Evolutionary conservation across 179 eudicot genomes (phyloP), one percentile per base, ranked within the genome.

Genomic region (Heliamphora pulchella): DNA sequence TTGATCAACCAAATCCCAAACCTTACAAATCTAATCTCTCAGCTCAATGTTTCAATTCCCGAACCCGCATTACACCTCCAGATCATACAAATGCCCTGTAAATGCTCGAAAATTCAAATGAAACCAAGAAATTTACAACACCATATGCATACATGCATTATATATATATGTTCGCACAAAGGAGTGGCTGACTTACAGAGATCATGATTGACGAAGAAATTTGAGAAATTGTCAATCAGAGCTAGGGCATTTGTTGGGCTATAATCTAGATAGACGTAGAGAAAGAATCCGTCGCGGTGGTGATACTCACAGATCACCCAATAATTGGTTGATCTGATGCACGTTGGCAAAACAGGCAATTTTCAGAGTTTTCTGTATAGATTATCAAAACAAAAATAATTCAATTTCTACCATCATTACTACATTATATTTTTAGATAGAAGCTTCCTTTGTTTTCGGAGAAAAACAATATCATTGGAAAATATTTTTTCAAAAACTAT

Each of bases 211-310:
- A n/a, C 74, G 53, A 15, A 31, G 61, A 39, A 13, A 11, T 1
- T 3, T 31, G 64, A 17, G 77, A 15, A 57, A 51, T 74, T 74
- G 50, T 6, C 65, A 74, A 74, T 55, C 63, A 39, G 77, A 74
- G 55, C 77, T 57, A 74, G 77, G 77, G 50, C 64, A 39, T 55
- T 31, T 55, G 47, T 54, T 2, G 64, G 77, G 22, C 43, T 18
- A 55, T 44, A 63, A 63, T n/a, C 67, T 20, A n/a, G 8, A 71
- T 10, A 71, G 9, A 17, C 8, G 14, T 15, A 39, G 64, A 55
- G 2, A 0, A 2, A 11, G 15, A 0, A 41, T 4, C 9, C 9
- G 43, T 4, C 5, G 41, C 47, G 15, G 48, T 67, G 13, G 71
- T 61, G 48, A 18, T 2, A n/a, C 17, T 50, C 6, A 31, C 31